Percentiles rank a stretch among this genome's conserved stretches.
These are phyloP conservation scores for Globisporangium mamillatum DNA, from an alignment of 352 stramenopile genomes.

Conservation along the genomic window DNA sequence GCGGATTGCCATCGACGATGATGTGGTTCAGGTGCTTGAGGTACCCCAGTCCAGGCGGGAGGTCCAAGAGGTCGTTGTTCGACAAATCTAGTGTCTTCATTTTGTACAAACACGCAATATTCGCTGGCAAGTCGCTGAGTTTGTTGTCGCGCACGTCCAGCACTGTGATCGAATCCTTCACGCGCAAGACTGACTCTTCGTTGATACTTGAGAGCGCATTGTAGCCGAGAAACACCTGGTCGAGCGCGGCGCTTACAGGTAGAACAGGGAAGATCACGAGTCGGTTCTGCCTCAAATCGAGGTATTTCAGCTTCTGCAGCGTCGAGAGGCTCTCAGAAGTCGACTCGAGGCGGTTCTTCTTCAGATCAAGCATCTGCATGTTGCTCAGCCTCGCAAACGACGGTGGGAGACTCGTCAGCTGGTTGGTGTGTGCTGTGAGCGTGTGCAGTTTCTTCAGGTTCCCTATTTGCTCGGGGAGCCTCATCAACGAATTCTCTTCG, in stretches of 20 bases:
- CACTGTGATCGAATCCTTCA: slow-evolving; percentile 67
- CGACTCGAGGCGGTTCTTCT: slow-evolving; percentile 69
- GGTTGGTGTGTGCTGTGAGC: slow-evolving; percentile 60
- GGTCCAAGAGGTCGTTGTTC: slow-evolving; percentile 80
- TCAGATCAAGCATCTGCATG: slow-evolving; percentile 70
- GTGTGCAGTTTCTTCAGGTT: slow-evolving; percentile 53
- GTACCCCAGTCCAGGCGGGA: slow-evolving; percentile 75
- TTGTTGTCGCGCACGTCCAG: slow-evolving; percentile 86
- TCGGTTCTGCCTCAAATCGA: slow-evolving; percentile 76
- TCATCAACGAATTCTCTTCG: slow-evolving; percentile 59
- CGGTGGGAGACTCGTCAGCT: slow-evolving; percentile 41
- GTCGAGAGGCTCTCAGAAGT: slow-evolving; percentile 37
- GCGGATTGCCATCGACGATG: slow-evolving; percentile 69
- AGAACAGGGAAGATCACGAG: slow-evolving; percentile 59
- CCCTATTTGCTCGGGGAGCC: slow-evolving; percentile 52
- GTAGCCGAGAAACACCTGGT: slow-evolving; percentile 80
- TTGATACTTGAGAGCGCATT: slow-evolving; percentile 62
- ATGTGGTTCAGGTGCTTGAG: slow-evolving; percentile 78
- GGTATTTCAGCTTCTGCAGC: slow-evolving; percentile 51
- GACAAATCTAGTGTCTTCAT: slow-evolving; percentile 81
- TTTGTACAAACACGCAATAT: slow-evolving; percentile 49
- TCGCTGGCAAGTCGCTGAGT: slow-evolving; percentile 44
- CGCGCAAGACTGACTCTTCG: slow-evolving; percentile 50
- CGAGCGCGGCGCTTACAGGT: slow-evolving; percentile 48
- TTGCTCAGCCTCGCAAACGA: slow-evolving; percentile 46